Evolutionary conservation across 164 flowering plant species (phyloP).

Genomic region (Annona cherimola): DNA sequence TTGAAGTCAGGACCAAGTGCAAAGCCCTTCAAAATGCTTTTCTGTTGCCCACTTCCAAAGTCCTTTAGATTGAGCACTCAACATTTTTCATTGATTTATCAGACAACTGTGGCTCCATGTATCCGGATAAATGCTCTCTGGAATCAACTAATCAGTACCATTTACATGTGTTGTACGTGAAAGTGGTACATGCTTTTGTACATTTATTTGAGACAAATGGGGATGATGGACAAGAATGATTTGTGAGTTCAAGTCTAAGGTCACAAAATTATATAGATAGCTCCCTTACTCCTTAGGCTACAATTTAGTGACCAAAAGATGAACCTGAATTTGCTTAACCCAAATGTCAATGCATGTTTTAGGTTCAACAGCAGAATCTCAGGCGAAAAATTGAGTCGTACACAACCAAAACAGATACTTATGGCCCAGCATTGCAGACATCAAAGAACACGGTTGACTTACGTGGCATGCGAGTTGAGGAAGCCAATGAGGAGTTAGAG

Average conservation of each 20-base stretch:
- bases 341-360: not conserved
- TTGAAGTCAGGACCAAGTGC: too few relatives aligned
- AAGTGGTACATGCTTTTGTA: too few relatives aligned
- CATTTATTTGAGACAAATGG: not conserved
- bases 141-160: too few relatives aligned
- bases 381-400: conserved; percentile 15
- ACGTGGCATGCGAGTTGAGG: conserved; percentile 82
- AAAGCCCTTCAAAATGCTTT: too few relatives aligned
- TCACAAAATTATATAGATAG: not conserved
- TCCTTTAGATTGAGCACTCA: too few relatives aligned
- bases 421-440: conserved; percentile 58
- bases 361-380: conserved; percentile 28
- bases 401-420: conserved; percentile 28
- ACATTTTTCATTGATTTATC: too few relatives aligned
- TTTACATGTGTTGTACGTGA: too few relatives aligned
- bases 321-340: not conserved
- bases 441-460: conserved; percentile 83
- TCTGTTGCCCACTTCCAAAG: too few relatives aligned
- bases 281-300: not conserved
- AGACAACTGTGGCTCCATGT: too few relatives aligned
- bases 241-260: not conserved
- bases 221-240: not conserved
- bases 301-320: not conserved
- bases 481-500: conserved; percentile 56
- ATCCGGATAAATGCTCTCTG: too few relatives aligned